Percentiles rank a stretch among this genome's conserved stretches.
Conservation (phyloP, 176 grass and related monocot species). For the Oryza brachyantha region DNA sequence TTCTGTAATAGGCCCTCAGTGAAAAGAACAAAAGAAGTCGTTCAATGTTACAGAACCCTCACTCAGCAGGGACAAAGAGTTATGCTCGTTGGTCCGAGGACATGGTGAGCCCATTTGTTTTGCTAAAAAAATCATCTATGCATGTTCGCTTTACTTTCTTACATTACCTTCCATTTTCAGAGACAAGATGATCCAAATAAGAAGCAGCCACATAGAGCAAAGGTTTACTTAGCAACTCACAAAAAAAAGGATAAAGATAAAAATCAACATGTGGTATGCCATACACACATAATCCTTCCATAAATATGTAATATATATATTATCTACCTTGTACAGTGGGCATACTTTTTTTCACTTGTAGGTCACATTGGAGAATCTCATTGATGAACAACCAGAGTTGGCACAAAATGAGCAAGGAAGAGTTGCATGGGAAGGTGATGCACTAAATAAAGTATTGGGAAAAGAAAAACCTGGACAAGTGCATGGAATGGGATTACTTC, state of each 20-base stretch:
- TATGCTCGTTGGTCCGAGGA: conserved; percentile 25
- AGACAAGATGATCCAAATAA: not conserved
- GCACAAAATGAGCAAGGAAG: not conserved
- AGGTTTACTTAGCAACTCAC: not conserved
- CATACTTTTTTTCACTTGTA: not conserved
- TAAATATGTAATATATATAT: not conserved
- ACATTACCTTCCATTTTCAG: not conserved
- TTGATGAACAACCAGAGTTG: not conserved
- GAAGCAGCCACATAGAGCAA: not conserved
- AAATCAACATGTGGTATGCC: not conserved
- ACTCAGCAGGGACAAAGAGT: no score
- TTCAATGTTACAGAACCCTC: no score
- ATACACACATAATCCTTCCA: not conserved
- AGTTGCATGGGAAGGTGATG: conserved; percentile 33
- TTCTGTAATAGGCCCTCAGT: no score
- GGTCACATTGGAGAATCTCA: not conserved
- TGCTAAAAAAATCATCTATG: not conserved
- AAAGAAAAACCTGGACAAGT: not conserved
- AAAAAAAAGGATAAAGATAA: not conserved
- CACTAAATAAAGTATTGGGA: conserved; percentile 3
- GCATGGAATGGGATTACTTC: not conserved
- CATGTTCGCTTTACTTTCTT: not conserved
- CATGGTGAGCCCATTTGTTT: not conserved
- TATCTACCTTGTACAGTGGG: not conserved
- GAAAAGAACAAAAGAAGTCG: no score